Evolutionary conservation across 2,329 filamentous ascomycete species (phyloP).

Genomic region (Xylaria sp.): DNA sequence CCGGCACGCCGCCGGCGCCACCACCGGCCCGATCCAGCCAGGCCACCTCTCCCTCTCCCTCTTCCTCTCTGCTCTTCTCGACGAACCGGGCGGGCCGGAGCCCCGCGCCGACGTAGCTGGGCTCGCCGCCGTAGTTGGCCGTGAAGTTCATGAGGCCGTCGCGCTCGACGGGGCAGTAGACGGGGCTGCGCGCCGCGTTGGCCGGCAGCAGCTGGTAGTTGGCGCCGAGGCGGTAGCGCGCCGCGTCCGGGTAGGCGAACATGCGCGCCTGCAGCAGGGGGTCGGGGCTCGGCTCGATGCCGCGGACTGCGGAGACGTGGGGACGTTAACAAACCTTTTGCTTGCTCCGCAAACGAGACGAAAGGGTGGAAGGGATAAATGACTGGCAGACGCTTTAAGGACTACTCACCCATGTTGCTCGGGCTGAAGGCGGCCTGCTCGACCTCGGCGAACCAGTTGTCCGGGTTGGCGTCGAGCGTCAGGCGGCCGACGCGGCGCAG

Average conservation of each 20-base stretch:
- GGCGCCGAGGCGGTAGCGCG: constrained; percentile 58
- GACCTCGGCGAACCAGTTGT: constrained; percentile 43
- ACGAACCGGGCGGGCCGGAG: too few relatives aligned
- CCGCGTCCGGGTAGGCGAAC: constrained; percentile 59
- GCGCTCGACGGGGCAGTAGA: constrained; percentile 20
- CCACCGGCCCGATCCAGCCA: constrained; percentile 3
- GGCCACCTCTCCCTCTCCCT: not conserved
- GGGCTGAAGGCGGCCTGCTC: constrained; percentile 63
- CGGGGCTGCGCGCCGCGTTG: constrained; percentile 11
- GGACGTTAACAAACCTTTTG: too few relatives aligned
- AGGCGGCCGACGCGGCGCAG: constrained; percentile 52
- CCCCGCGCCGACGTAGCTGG: constrained; percentile 13
- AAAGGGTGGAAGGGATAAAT: too few relatives aligned
- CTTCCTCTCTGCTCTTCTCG: too few relatives aligned
- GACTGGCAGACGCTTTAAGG: too few relatives aligned
- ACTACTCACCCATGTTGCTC: constrained; percentile 53
- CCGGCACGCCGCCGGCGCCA: not conserved
- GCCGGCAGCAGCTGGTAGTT: constrained; percentile 45
- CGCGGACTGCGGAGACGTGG: too few relatives aligned
- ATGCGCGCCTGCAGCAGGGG: constrained; percentile 56
- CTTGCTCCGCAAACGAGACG: too few relatives aligned
- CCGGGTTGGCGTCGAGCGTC: constrained; percentile 51
- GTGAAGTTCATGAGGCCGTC: constrained; percentile 23
- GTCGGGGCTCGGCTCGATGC: constrained; percentile 56
- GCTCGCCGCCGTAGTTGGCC: constrained; percentile 14